These are phyloP conservation scores for Nicotiana tomentosiformis DNA, from an alignment of 257 asterid genomes.

Conservation along the genomic window DNA sequence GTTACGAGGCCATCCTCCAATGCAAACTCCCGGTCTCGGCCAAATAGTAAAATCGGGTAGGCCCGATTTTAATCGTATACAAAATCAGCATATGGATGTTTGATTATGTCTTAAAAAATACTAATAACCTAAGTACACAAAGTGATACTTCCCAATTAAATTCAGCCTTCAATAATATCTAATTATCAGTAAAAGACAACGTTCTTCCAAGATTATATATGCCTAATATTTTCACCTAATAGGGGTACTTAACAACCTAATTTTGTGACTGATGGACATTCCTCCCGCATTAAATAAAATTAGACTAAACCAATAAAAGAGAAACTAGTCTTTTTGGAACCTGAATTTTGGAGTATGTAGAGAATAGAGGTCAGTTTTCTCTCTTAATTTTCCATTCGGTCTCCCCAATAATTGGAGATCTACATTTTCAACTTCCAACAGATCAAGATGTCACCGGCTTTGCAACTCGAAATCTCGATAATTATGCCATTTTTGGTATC, in stretches of 20 bases:
- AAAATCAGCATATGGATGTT: not conserved
- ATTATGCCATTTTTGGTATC: conserved; percentile 81
- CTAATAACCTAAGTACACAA: not conserved
- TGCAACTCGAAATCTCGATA: conserved; percentile 61
- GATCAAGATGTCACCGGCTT: conserved; percentile 16
- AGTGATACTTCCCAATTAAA: not conserved
- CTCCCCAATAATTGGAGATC: not conserved
- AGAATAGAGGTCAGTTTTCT: not conserved
- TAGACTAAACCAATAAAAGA: not conserved
- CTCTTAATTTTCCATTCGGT: not conserved
- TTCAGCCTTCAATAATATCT: not conserved
- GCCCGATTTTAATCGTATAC: no score
- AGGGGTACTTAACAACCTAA: not conserved
- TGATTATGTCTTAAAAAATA: not conserved
- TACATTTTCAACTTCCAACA: not conserved
- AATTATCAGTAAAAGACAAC: not conserved
- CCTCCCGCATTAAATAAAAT: not conserved
- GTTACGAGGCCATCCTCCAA: no score
- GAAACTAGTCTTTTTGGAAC: not conserved
- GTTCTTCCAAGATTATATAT: not conserved
- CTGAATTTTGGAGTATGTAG: not conserved
- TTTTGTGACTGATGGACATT: not conserved
- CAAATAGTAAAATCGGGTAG: no score
- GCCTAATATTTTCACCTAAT: not conserved
- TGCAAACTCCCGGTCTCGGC: no score